Evolutionary conservation across 805 yeast genomes (phyloP), one percentile per base, ranked within the genome.

Genomic region (Lipomyces spencermartinsiae): DNA sequence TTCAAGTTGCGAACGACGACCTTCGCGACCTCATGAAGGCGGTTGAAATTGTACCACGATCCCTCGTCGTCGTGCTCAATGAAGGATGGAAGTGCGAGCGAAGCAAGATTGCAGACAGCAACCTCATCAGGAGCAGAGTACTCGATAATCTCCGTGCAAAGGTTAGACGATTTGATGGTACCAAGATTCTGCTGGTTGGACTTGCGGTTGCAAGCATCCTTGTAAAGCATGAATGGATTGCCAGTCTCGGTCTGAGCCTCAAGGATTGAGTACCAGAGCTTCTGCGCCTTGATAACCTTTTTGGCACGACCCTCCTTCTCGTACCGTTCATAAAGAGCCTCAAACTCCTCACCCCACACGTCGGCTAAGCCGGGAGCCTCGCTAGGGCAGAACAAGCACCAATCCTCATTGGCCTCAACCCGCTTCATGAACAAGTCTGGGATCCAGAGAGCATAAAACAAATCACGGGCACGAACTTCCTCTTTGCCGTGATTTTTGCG

Each of bases 191-290:
- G 87, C 79, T 94, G 99, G 79, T 94, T 94, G 58, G 93, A 86
- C 80, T 94, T 93, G 60, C 78, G 73, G 80, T 94, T 94, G 81
- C 97, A 91, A 9, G 97, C 86, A 81, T 94, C 99, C 78, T 94
- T 94, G 83, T 91, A 94, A 16, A 94, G 83, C 89, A 94, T 88
- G 82, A 91, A 94, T 33, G 99, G 99, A 74, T 91, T 91, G 62
- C 99, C 98, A 2, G 98, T 93, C 81, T 94, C 98, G 51, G 95
- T 91, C 81, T 94, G 99, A 43, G 97, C 88, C 77, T 92, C 95
- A 64, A 94, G 79, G 64, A 94, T 93, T 58, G 93, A 89, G 71
- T 87, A 85, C 98, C 98, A 94, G 59, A 94, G 83, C 78, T 90
- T 91, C 79, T 93, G 97, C 33, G 99, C 98, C 74, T 86, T 88